Percentiles rank a stretch among this genome's conserved stretches.
Conservation (phyloP, 2,329 filamentous ascomycete species). For the Uncinocarpus reesii region DNA sequence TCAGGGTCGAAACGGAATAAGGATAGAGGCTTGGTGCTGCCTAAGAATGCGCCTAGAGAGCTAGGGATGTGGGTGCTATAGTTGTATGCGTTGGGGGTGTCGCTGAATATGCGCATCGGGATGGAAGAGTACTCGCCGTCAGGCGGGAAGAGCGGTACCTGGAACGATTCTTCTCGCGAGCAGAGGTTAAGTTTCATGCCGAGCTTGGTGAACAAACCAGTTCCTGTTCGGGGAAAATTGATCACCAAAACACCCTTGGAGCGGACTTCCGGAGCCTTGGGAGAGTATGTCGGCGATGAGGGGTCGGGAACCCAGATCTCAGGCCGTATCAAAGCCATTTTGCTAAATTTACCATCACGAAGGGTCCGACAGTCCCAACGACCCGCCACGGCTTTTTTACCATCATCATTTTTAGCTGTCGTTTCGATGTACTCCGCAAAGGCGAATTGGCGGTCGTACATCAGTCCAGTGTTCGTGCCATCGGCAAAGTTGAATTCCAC, state of each 20-base stretch:
- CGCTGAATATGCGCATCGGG: constrained; percentile 47
- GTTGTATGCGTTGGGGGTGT: constrained; percentile 37
- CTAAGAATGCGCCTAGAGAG: constrained; percentile 42
- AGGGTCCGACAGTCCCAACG: constrained; percentile 36
- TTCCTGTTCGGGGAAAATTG: constrained; percentile 32
- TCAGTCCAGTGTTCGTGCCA: constrained; percentile 58
- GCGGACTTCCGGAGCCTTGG: constrained; percentile 38
- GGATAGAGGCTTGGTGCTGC: constrained; percentile 39
- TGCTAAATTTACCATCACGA: constrained; percentile 42
- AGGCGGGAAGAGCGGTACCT: constrained; percentile 45
- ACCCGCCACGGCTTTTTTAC: constrained; percentile 23
- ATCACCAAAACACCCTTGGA: constrained; percentile 46
- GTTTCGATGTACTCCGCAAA: constrained; percentile 54
- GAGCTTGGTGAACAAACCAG: constrained; percentile 19
- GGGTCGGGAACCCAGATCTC: constrained; percentile 52
- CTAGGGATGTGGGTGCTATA: constrained; percentile 35
- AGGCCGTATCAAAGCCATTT: constrained; percentile 57
- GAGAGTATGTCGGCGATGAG: constrained; percentile 33
- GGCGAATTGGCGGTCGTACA: constrained; percentile 72
- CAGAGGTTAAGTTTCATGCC: constrained; percentile 25
- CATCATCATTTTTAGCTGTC: constrained; percentile 5
- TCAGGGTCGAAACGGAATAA: constrained; percentile 45
- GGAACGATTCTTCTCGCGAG: constrained; percentile 37
- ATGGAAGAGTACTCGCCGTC: constrained; percentile 38
- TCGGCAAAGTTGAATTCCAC: constrained; percentile 59